Evolutionary conservation across 345 rosid genomes (phyloP), one percentile per base, ranked within the genome.

Genomic region (Acer negundo): DNA sequence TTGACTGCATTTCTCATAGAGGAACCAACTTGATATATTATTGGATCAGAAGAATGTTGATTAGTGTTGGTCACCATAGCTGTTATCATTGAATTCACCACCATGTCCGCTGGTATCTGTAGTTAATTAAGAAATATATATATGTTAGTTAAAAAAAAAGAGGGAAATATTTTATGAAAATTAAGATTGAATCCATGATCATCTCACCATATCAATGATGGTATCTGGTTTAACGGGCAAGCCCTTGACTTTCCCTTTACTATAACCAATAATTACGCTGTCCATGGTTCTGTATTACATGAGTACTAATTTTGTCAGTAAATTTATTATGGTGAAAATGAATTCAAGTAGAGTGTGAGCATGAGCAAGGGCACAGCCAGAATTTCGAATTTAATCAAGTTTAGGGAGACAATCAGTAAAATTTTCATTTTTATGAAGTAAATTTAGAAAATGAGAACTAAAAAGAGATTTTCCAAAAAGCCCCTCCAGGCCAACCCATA

Each of bases 281-380:
- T 94, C 97, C 53, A 94, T 80, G 61, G 91, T 92, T 84, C 98
- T 94, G 62, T 7, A n/a, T n/a, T n/a, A 56, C 46, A 42, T 56
- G 19, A 16, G n/a, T n/a, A n/a, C n/a, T n/a, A n/a, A 6, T 42
- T 17, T 26, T 26, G 28, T 26, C 28, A 26, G 28, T 26, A 70
- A 22, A n/a, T n/a, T n/a, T n/a, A n/a, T n/a, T n/a, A n/a, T n/a
- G n/a, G n/a, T n/a, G n/a, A n/a, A n/a, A n/a, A n/a, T n/a, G n/a
- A n/a, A n/a, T n/a, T n/a, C n/a, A n/a, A n/a, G n/a, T n/a, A n/a
- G n/a, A n/a, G n/a, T n/a, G n/a, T n/a, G 22, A 46, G 11, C 17
- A 69, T 5, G 19, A 28, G 26, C 24, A 67, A n/a, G n/a, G n/a
- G n/a, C n/a, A n/a, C n/a, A n/a, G n/a, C n/a, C n/a, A n/a, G n/a